Evolutionary conservation across 257 asterid genomes (phyloP), one percentile per base, ranked within the genome.

Genomic region (Striga asiatica): DNA sequence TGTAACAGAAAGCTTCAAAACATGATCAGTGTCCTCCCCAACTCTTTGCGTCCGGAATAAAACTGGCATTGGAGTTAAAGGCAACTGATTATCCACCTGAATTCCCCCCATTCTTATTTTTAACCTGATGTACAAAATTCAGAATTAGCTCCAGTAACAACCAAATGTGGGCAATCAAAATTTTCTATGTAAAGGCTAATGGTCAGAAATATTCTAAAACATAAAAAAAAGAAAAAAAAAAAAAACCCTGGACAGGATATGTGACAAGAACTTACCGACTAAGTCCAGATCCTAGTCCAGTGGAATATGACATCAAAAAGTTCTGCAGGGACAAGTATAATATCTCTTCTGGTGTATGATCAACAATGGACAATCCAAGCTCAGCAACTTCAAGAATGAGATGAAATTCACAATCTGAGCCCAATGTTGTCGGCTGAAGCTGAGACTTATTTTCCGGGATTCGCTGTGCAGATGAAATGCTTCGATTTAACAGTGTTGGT

Each of bases 261-360:
- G 52, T 25, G 64, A 57, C 58, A 51, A 55, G 71, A 39, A 60
- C 23, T 50, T 87, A 92, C 98, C 98, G 76, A 71, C 93, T 92
- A 56, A 88, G 73, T 64, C 97, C 97, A 50, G 91, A 81, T 70
- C 93, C 97, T 38, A 92, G 78, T 65, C 98, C 98, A 64, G 95
- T 81, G 50, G 98, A 88, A 78, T 92, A 80, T 19, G 97, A 92
- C 59, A 92, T 74, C 64, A 79, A 57, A 81, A 92, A 93, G 62
- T 72, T 82, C 80, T 78, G 94, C 61, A 88, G 66, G 28, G 97
- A 80, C 46, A 84, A 60, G 67, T 84, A 92, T 69, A 92, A 58
- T 77, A 92, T 92, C 88, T 92, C 98, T 72, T 88, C 95, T 38
- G 98, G 98, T 59, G 98, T 84, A 66, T 92, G 98, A 79, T 92